phyloP scores from a whole-genome alignment of 306 rosid species.

The Prunus mongolica region DNA sequence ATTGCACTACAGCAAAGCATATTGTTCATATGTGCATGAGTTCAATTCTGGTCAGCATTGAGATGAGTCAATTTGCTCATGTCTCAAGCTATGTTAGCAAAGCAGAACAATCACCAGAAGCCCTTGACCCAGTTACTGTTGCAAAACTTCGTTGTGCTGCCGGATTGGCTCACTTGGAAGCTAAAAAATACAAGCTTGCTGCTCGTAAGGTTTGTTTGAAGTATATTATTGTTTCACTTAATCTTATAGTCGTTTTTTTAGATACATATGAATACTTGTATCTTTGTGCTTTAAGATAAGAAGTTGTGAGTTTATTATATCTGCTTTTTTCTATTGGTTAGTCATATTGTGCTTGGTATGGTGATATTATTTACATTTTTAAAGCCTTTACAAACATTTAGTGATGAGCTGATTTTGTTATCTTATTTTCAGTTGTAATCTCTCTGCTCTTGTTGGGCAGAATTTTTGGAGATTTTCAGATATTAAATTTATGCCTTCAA shows the following conservation, averaged over 20 bases:
- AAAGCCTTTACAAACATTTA: neutral
- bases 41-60: constrained; percentile 93
- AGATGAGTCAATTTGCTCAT: constrained; percentile 97
- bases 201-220: constrained; percentile 82
- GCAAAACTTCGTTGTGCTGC: constrained; percentile 89
- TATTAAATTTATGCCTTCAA: neutral
- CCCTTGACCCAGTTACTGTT: constrained; percentile 48
- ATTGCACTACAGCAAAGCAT: constrained; percentile 92
- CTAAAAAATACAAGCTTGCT: constrained; percentile 95
- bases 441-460: neutral
- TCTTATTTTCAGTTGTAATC: neutral
- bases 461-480: neutral
- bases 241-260: neutral
- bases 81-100: constrained; percentile 83
- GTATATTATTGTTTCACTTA: neutral
- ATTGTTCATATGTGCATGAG: constrained; percentile 94
- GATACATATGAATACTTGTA: neutral
- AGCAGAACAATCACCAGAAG: constrained; percentile 79
- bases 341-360: neutral
- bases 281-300: neutral
- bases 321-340: neutral
- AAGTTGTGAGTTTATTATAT: neutral
- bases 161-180: constrained; percentile 91
- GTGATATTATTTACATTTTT: neutral
- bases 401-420: neutral